phyloP scores from a whole-genome alignment of 2,329 filamentous ascomycete genomes.

The Chaetomium sp. region DNA sequence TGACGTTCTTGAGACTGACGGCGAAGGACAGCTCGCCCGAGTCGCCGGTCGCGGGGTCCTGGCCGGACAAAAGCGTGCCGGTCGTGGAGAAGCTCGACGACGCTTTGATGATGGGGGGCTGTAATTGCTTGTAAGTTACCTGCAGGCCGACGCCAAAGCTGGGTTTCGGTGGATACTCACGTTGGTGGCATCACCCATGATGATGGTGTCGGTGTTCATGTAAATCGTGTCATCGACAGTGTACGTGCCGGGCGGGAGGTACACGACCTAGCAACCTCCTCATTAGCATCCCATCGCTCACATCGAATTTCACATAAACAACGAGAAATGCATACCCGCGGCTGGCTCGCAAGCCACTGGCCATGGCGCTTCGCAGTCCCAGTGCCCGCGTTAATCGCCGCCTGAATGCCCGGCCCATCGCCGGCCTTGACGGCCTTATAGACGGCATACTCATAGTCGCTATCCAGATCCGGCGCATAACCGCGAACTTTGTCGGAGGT shows the following conservation, averaged over 20 bases:
- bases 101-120: conserved; percentile 38
- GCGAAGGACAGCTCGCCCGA: conserved; percentile 37
- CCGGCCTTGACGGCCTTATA: conserved; percentile 34
- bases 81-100: conserved; percentile 31
- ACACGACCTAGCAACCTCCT: conserved; percentile 31
- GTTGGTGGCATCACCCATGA: conserved; percentile 41
- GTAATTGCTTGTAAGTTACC: not conserved
- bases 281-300: not conserved
- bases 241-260: conserved; percentile 39
- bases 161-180: conserved; percentile 19
- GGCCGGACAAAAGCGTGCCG: conserved; percentile 30
- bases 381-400: conserved; percentile 33
- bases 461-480: conserved; percentile 36
- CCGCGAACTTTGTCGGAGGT: conserved; percentile 30
- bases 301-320: not conserved
- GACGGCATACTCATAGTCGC: conserved; percentile 33
- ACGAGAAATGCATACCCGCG: conserved; percentile 26
- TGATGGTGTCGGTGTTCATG: conserved; percentile 39
- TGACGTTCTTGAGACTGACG: conserved; percentile 38
- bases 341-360: conserved; percentile 37
- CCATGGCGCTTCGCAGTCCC: conserved; percentile 30
- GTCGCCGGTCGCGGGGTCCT: conserved; percentile 31
- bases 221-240: conserved; percentile 33
- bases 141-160: not conserved
- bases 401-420: conserved; percentile 33